Percentiles rank a stretch among this genome's conserved stretches.
These are phyloP conservation scores for Beauveria scarabaeidicola DNA, from an alignment of 2,329 filamentous ascomycete species.

Conservation along the genomic window DNA sequence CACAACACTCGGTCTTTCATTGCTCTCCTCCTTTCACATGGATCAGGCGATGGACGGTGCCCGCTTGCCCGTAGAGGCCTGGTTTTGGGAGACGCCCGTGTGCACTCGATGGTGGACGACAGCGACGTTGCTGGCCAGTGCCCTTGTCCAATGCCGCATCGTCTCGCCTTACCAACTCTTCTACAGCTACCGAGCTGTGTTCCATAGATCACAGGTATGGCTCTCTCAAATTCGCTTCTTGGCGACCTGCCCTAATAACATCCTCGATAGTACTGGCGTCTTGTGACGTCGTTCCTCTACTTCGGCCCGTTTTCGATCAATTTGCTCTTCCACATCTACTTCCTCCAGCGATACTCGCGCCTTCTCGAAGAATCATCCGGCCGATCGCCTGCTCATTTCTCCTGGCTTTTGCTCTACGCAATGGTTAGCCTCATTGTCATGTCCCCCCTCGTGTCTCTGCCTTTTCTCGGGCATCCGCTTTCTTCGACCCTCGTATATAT, in stretches of 20 bases:
- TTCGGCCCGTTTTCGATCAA: slow-evolving; percentile 92
- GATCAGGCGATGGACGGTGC: slow-evolving; percentile 54
- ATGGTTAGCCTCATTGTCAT: slow-evolving; percentile 70
- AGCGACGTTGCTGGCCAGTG: slow-evolving; percentile 77
- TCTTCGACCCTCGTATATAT: slow-evolving; percentile 95
- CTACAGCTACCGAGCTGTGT: slow-evolving; percentile 90
- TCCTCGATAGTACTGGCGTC: slow-evolving; percentile 75
- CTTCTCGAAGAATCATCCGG: slow-evolving; percentile 93
- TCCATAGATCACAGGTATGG: slow-evolving; percentile 76
- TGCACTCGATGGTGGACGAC: slow-evolving; percentile 97
- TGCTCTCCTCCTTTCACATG: slow-evolving; percentile 28
- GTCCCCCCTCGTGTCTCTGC: slow-evolving; percentile 81
- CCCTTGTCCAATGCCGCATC: slow-evolving; percentile 87
- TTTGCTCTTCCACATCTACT: slow-evolving; percentile 95
- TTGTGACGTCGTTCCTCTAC: slow-evolving; percentile 95
- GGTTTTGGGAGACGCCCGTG: slow-evolving; percentile 98
- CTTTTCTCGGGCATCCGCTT: slow-evolving; percentile 87
- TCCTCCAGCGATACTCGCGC: slow-evolving; percentile 90
- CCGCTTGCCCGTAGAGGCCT: slow-evolving; percentile 78
- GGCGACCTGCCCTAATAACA: slow-evolving; percentile 13
- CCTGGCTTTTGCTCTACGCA: slow-evolving; percentile 85
- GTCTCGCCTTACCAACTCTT: slow-evolving; percentile 92
- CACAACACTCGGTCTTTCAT: background rate
- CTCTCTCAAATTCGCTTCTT: slow-evolving; percentile 1
- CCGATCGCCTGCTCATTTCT: slow-evolving; percentile 84